These are phyloP conservation scores for Aspergillus conjunctus DNA, from an alignment of 495 filamentous ascomycete species.

Conservation along the genomic window DNA sequence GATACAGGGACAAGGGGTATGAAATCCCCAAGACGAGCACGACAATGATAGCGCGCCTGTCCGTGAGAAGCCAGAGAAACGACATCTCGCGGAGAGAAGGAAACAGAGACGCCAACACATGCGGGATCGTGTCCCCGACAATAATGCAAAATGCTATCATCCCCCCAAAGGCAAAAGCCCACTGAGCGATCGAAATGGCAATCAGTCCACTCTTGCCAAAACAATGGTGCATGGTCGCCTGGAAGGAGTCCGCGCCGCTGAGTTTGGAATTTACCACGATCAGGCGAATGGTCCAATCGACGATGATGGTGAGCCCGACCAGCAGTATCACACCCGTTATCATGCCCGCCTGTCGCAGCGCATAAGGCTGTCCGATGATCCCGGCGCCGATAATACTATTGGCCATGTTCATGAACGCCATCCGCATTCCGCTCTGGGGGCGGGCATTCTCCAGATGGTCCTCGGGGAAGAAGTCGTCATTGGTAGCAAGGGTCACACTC, in stretches of 20 bases:
- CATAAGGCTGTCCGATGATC: slow-evolving; percentile 97
- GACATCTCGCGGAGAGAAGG: slow-evolving; percentile 71
- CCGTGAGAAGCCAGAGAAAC: slow-evolving; percentile 77
- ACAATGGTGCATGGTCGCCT: slow-evolving; percentile 91
- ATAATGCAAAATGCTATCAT: slow-evolving; percentile 99
- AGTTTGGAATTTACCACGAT: slow-evolving; percentile 97
- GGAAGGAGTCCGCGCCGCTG: slow-evolving; percentile 87
- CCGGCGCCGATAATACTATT: slow-evolving; percentile 98
- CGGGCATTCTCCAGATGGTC: slow-evolving; percentile 61
- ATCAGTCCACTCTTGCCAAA: slow-evolving; percentile 86
- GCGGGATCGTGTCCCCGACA: slow-evolving; percentile 92
- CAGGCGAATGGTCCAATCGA: slow-evolving; percentile 95
- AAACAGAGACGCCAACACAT: slow-evolving; percentile 80
- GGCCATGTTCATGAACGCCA: slow-evolving; percentile 97
- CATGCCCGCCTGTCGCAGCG: slow-evolving; percentile 86
- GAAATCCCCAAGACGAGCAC: slow-evolving; percentile 82
- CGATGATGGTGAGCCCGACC: slow-evolving; percentile 73
- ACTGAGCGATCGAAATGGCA: slow-evolving; percentile 88
- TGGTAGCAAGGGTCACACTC: slow-evolving; percentile 75
- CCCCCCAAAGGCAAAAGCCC: slow-evolving; percentile 97
- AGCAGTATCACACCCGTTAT: slow-evolving; percentile 77
- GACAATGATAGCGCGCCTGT: slow-evolving; percentile 81
- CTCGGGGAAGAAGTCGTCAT: slow-evolving; percentile 60
- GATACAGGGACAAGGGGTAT: slow-evolving; percentile 89
- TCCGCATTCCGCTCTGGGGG: slow-evolving; percentile 66